Conservation (phyloP, 208 protist genomes). For the Leishmania lainsoni region DNA sequence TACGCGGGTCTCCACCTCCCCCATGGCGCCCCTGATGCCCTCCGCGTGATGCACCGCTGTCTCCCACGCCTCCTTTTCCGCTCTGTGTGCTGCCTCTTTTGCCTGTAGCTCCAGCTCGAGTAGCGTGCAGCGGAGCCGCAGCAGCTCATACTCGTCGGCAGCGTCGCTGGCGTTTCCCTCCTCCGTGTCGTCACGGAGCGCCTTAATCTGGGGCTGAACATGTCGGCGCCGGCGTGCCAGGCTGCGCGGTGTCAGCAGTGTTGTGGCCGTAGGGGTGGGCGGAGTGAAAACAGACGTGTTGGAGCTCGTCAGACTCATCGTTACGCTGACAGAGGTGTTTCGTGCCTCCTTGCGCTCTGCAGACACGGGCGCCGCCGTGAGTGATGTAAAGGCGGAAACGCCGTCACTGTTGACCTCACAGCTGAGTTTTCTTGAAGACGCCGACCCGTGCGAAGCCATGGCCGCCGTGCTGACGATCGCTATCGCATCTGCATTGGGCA, state of each 20-base stretch:
- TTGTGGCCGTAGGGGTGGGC: neutral
- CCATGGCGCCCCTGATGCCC: constrained; percentile 8
- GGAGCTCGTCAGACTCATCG: neutral
- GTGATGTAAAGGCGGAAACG: neutral
- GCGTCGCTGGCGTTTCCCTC: neutral
- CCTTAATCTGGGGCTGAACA: neutral
- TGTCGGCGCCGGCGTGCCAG: constrained; percentile 8
- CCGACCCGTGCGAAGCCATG: neutral
- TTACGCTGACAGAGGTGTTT: neutral
- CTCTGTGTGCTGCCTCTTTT: constrained; percentile 11
- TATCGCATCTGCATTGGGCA: neutral
- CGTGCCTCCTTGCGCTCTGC: neutral
- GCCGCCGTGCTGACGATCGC: neutral
- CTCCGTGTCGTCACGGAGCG: neutral
- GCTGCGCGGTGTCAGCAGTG: constrained; percentile 15
- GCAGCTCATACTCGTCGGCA: constrained; percentile 12
- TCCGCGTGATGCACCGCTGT: constrained; percentile 5
- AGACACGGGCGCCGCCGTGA: neutral
- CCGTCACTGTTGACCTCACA: neutral
- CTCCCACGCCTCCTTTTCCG: constrained; percentile 21
- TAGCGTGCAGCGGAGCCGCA: constrained; percentile 16
- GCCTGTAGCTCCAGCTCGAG: constrained; percentile 26
- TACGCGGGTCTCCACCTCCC: constrained; percentile 27
- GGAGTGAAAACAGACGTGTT: constrained; percentile 4
- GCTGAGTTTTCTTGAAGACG: no score